Percentiles rank a stretch among this genome's conserved stretches.
These are phyloP conservation scores for Nectriaceae sp. DNA, from an alignment of 2,329 filamentous ascomycete species.

Conservation along the genomic window DNA sequence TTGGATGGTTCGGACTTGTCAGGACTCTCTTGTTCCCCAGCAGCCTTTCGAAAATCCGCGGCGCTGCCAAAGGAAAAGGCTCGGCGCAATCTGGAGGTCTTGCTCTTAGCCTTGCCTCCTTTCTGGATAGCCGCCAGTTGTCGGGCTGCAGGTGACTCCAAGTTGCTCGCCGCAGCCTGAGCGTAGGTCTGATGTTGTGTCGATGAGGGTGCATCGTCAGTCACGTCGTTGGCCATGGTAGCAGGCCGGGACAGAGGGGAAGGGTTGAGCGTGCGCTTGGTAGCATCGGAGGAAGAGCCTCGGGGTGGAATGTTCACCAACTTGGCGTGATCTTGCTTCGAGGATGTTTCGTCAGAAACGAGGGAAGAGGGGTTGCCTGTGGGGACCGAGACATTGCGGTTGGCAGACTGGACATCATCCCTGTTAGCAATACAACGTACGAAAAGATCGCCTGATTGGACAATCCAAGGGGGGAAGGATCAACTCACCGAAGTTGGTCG, in stretches of 20 bases:
- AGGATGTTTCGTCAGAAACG: slow-evolving; percentile 47
- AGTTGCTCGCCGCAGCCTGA: slow-evolving; percentile 37
- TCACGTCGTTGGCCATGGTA: slow-evolving; percentile 59
- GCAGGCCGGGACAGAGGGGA: slow-evolving; percentile 75
- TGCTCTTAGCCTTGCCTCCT: slow-evolving; percentile 75
- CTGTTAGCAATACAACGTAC: slow-evolving; percentile 48
- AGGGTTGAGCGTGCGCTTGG: slow-evolving; percentile 65
- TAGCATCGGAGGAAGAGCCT: slow-evolving; percentile 65
- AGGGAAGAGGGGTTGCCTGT: slow-evolving; percentile 54
- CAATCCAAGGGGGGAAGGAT: slow-evolving; percentile 31
- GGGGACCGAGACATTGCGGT: slow-evolving; percentile 58
- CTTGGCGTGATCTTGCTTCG: slow-evolving; percentile 56
- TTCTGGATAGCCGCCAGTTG: slow-evolving; percentile 88
- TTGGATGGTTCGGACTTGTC: slow-evolving; percentile 47
- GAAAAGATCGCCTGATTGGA: slow-evolving; percentile 45
- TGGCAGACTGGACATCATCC: slow-evolving; percentile 55
- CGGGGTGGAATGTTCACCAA: slow-evolving; percentile 61
- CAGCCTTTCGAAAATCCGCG: slow-evolving; percentile 80
- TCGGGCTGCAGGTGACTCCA: slow-evolving; percentile 73
- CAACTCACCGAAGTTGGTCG: slow-evolving; percentile 67
- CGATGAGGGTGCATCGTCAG: slow-evolving; percentile 44
- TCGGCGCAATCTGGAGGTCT: slow-evolving; percentile 81
- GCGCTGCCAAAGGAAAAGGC: slow-evolving; percentile 97
- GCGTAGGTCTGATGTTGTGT: slow-evolving; percentile 28
- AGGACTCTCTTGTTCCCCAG: slow-evolving; percentile 53